Percentiles rank a stretch among this genome's conserved stretches.
phyloP scores from a whole-genome alignment of 106 monocot species.

The Phalaenopsis aphrodite region DNA sequence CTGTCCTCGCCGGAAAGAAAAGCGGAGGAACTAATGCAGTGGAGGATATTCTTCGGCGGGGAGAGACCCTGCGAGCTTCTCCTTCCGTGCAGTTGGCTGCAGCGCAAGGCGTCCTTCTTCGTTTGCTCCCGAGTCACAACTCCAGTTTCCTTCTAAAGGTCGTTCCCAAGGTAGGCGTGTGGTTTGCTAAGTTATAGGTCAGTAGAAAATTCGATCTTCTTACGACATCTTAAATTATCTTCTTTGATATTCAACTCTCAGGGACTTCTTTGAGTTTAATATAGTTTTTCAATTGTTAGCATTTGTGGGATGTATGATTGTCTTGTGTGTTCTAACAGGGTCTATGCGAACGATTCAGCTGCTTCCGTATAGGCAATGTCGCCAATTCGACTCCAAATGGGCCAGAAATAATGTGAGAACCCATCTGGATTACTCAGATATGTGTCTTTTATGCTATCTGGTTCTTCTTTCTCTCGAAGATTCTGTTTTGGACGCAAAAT shows the following conservation, averaged over 20 bases:
- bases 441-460: neutral
- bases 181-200: neutral
- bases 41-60: conserved; percentile 24
- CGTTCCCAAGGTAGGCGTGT: conserved; percentile 35
- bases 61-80: conserved; percentile 36
- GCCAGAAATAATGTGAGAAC: conserved; percentile 54
- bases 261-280: neutral
- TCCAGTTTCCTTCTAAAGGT: conserved; percentile 68
- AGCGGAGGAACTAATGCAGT: conserved; percentile 1
- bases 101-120: conserved; percentile 40
- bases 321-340: conserved; percentile 33
- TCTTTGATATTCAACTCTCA: neutral
- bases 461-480: neutral
- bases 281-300: too few relatives aligned
- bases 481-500: neutral
- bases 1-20: neutral
- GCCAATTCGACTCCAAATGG: conserved; percentile 22
- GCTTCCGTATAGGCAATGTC: conserved; percentile 60
- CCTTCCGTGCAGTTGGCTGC: conserved; percentile 54
- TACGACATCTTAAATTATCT: neutral
- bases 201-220: neutral
- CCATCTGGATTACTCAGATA: neutral
- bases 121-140: conserved; percentile 57
- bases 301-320: neutral
- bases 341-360: conserved; percentile 40